Base-by-base conservation (phyloP, 192 early-diverging fungal genomes). In the Backusella liffmaniae region DNA sequence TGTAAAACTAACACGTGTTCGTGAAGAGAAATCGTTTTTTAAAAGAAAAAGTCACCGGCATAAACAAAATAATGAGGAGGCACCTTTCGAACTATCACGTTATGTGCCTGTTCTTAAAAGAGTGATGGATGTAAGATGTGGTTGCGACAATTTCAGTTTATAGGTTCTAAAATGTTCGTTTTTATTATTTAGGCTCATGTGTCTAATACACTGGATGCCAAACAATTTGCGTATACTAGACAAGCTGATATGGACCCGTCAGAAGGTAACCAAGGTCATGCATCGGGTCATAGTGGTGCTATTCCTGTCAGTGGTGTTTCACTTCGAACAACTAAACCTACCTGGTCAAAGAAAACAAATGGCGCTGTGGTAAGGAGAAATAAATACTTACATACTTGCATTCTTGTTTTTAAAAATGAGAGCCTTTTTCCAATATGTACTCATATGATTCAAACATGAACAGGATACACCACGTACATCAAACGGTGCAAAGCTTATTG, bases 21-120 rank as follows among this genome's bases (percentile, higher is more conserved):
- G 86, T 85, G 75, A 77, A 74, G 81, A 79, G 84, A 84, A 82
- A 83, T 82, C 42, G 79, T 83, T 68, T 77, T 85, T 41, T 73
- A 78, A 81, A 87, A 65, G 66, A 21, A 85, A 83, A 34, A 82
- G 80, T 72, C 82, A 82, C 59, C 82, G 78, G 71, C 81, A 83
- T 77, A 79, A 82, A 75, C 86, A 86, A 37, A 82, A 76, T 13
- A 85, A 83, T 36, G 86, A 91, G 30, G 86, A 89, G 12, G 71
- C 86, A 39, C 85, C 89, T 7, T 95, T 90, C 71, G 94, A 94
- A 44, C 74, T 95, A 70, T 91, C 89, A 26, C 87, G 95, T 71
- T 96, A 92, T 82, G 83, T 90, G 8, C 92, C 94, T 1, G 85
- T 86, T 36, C 32, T 94, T 8, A 96, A 95, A 76, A 86, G 84